Base-by-base conservation (phyloP, 2,329 filamentous ascomycete genomes). In the Helminthosporium solani region DNA sequence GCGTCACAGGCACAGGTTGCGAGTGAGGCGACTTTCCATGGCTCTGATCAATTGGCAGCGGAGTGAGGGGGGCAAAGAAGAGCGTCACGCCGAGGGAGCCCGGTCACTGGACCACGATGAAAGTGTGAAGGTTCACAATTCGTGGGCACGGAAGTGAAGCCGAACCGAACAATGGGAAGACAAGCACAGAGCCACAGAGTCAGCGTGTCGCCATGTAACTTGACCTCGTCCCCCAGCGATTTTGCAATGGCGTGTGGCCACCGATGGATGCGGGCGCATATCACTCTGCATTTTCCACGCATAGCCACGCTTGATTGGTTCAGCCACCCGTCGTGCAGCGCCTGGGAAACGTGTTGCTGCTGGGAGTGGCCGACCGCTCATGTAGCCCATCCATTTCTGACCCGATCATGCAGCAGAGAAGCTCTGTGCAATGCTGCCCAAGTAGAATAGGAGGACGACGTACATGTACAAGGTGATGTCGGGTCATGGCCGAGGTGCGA, bases 251-350 rank as follows among this genome's bases (percentile, higher is more conserved):
- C n/a, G n/a, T n/a, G n/a, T n/a, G n/a, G n/a, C n/a, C n/a, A n/a
- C n/a, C n/a, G n/a, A n/a, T n/a, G n/a, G n/a, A n/a, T 63, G 63
- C 64, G 58, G 58, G 47, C 66, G 64, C 66, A 62, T 65, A 54
- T 62, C 65, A 64, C 64, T 49, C 56, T 37, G 40, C 44, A 31
- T 25, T 25, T 25, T 6, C 23, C 23, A 25, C 23, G 6, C 9
- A 25, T n/a, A n/a, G n/a, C n/a, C n/a, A n/a, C n/a, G n/a, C n/a
- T n/a, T n/a, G n/a, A n/a, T n/a, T n/a, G n/a, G n/a, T n/a, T n/a
- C n/a, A n/a, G n/a, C n/a, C n/a, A n/a, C n/a, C n/a, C n/a, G n/a
- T n/a, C n/a, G 56, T 60, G 63, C 63, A 61, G 51, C 56, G 42
- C 42, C 49, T 43, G 56, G 53, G 56, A 49, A n/a, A 64, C 60